Conservation (phyloP, 2,329 filamentous ascomycete species). For the Penicillium oxalicum region DNA sequence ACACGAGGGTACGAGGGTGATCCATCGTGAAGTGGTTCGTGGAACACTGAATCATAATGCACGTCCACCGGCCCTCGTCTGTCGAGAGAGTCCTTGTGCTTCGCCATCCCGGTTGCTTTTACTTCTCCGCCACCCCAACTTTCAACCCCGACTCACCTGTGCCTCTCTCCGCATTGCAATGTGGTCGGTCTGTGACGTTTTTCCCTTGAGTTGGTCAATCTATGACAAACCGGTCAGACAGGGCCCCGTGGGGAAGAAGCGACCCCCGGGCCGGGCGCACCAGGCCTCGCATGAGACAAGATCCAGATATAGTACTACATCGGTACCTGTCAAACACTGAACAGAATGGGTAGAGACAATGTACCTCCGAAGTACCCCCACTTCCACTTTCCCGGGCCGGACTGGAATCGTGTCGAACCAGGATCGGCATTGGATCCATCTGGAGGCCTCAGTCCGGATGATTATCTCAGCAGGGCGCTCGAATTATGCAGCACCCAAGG, state of each 20-base stretch:
- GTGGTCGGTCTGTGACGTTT: background rate
- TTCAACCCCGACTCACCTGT: background rate
- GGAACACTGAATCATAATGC: too few species aligned
- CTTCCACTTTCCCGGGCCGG: background rate
- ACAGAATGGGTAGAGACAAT: fast-evolving
- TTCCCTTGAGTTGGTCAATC: background rate
- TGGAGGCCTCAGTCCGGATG: background rate
- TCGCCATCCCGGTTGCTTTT: too few species aligned
- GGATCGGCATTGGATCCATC: background rate
- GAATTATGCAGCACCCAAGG: too few species aligned
- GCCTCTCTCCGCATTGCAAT: background rate
- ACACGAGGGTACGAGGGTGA: too few species aligned
- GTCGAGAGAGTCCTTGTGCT: too few species aligned
- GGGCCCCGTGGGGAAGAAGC: constrained; percentile 1
- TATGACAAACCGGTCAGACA: constrained; percentile 1
- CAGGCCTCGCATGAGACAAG: background rate
- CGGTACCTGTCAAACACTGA: background rate
- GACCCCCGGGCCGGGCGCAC: background rate
- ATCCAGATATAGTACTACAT: background rate
- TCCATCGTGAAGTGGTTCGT: too few species aligned
- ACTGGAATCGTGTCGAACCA: background rate
- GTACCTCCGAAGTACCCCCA: background rate
- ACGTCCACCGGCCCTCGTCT: too few species aligned
- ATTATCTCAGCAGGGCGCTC: background rate
- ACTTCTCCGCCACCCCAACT: too few species aligned